phyloP scores from a whole-genome alignment of 2,329 filamentous ascomycete genomes.

The Gaeumannomyces sp. region DNA sequence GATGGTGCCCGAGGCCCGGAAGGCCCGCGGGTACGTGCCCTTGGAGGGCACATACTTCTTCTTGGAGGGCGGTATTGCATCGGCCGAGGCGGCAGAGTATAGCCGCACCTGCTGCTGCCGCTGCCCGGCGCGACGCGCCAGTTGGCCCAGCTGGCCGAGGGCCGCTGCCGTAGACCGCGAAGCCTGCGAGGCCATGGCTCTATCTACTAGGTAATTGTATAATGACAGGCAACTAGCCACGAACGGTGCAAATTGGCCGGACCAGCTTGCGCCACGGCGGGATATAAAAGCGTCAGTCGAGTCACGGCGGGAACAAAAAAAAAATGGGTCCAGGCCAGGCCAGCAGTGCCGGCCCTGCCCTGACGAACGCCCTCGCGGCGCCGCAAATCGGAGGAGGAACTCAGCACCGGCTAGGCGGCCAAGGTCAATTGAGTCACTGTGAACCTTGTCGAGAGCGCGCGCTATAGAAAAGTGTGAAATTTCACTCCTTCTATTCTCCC shows the following conservation, averaged over 20 bases:
- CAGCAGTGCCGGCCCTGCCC: not conserved
- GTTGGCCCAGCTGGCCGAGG: slow-evolving; percentile 8
- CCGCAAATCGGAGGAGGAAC: not conserved
- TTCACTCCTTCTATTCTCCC: no score
- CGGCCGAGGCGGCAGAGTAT: slow-evolving; percentile 55
- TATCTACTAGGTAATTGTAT: not conserved
- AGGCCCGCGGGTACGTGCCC: slow-evolving; percentile 86
- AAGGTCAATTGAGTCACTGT: not conserved
- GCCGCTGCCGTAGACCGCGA: slow-evolving; percentile 1
- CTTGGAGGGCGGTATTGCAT: slow-evolving; percentile 68
- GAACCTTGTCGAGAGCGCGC: not conserved
- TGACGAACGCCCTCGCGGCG: not conserved
- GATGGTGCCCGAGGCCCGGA: slow-evolving; percentile 77
- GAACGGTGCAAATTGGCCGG: not conserved
- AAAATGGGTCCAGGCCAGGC: not conserved
- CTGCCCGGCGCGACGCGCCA: not conserved
- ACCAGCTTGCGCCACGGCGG: not conserved
- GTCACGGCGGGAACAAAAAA: not conserved
- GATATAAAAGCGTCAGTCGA: not conserved
- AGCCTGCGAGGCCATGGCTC: not conserved
- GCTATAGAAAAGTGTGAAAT: no score
- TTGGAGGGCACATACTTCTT: slow-evolving; percentile 81
- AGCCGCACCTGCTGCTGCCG: slow-evolving; percentile 26
- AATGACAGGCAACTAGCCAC: not conserved
- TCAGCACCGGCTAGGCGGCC: no score